phyloP scores from a whole-genome alignment of 768 basidiomycete species.

The Tylopilus plumbeoviolaceoides region DNA sequence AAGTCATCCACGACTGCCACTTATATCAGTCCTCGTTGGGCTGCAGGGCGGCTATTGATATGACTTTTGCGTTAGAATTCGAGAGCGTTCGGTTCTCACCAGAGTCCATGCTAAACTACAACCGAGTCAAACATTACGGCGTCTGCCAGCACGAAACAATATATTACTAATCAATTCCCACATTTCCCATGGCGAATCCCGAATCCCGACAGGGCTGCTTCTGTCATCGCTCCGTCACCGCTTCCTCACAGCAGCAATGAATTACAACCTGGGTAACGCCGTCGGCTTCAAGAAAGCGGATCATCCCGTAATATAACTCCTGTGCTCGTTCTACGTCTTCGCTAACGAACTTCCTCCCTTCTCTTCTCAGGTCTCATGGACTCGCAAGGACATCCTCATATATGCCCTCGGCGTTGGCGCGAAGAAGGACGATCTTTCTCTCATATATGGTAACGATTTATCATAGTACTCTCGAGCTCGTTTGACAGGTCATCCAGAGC shows the following conservation, averaged over 20 bases:
- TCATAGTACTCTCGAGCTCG: background rate
- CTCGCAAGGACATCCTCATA: constrained; percentile 73
- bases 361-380: constrained; percentile 74
- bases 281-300: constrained; percentile 54
- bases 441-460: constrained; percentile 60
- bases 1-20: background rate
- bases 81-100: background rate
- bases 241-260: background rate
- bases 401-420: constrained; percentile 83
- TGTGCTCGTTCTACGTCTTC: too few relatives aligned
- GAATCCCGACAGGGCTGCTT: background rate
- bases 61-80: too few relatives aligned
- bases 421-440: constrained; percentile 63
- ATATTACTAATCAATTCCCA: background rate
- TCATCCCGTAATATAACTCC: constrained; percentile 41
- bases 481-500: constrained; percentile 36
- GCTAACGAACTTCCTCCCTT: background rate
- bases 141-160: background rate
- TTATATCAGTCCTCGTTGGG: constrained; percentile 1
- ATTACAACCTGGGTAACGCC: constrained; percentile 55
- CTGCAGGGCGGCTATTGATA: background rate
- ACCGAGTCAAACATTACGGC: background rate
- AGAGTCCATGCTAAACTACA: background rate
- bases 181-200: background rate
- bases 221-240: background rate